These are phyloP conservation scores for Penicillium tannophilum DNA, from an alignment of 495 filamentous ascomycete genomes.

Conservation along the genomic window DNA sequence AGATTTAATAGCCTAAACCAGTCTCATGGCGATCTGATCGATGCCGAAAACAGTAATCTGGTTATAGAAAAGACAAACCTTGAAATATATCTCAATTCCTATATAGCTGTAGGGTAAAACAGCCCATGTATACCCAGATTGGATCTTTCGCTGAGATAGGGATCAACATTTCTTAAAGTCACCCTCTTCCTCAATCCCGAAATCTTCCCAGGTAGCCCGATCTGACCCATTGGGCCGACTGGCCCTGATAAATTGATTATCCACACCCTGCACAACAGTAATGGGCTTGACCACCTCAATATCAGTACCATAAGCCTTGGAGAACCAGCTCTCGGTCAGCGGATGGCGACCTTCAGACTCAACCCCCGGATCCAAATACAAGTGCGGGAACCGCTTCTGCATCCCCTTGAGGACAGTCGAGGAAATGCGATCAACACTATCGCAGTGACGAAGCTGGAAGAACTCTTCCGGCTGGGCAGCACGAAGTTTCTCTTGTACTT, in stretches of 20 bases:
- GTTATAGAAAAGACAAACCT: too few relatives aligned
- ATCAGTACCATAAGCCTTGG: slow-evolving; percentile 40
- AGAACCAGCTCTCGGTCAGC: slow-evolving; percentile 45
- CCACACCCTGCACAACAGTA: slow-evolving; percentile 40
- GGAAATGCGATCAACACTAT: slow-evolving; percentile 74
- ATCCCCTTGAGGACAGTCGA: slow-evolving; percentile 64
- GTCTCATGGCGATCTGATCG: too few relatives aligned
- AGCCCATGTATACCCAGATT: neutral
- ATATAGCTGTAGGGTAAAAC: too few relatives aligned
- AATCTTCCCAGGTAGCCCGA: slow-evolving; percentile 39
- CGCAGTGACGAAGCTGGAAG: slow-evolving; percentile 65
- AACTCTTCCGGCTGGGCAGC: slow-evolving; percentile 58
- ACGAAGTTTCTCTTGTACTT: slow-evolving; percentile 58
- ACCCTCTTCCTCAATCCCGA: slow-evolving; percentile 26
- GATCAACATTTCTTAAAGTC: slow-evolving; percentile 28
- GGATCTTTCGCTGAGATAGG: neutral
- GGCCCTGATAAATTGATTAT: slow-evolving; percentile 42
- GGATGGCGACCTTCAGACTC: slow-evolving; percentile 21
- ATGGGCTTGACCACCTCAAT: slow-evolving; percentile 45
- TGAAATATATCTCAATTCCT: too few relatives aligned
- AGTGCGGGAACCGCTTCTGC: slow-evolving; percentile 48
- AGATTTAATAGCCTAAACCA: too few relatives aligned
- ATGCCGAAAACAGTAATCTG: too few relatives aligned
- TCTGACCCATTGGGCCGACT: slow-evolving; percentile 47
- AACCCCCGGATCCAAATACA: slow-evolving; percentile 30